Base-by-base conservation (phyloP, 192 early-diverging fungal genomes). In the Coemansia sp. region DNA sequence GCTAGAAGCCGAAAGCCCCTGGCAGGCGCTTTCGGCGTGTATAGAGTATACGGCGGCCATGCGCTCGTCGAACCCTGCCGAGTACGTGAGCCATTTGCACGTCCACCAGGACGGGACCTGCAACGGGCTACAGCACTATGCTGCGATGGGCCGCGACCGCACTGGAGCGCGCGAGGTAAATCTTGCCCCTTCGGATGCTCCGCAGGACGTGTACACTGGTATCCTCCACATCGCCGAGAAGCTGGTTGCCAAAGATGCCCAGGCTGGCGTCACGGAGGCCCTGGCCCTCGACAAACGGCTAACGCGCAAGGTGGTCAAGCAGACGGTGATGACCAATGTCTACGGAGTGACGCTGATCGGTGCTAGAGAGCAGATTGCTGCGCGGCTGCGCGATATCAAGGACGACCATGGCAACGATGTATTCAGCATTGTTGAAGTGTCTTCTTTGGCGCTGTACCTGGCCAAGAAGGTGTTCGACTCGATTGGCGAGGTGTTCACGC, bases 261-360 rank as follows among this genome's bases (percentile, higher is more conserved):
- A 60, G 3, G 48, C 51, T 3, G 89, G 82, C n/a, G 66, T 84
- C 14, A 51, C 58, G 25, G 55, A 74, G 42, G 91, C 91, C 4
- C 10, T 77, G 47, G 56, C 86, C 3, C 75, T 94, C 50, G 47
- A 75, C 20, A 80, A 77, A 48, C 80, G 80, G 47, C 75, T 99
- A 33, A 86, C 80, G 8, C 85, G 96, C 39, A 95, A 95, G 75
- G 80, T 99, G 30, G 91, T 99, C 42, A 99, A 99, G 75, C 93
- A 99, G 55, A 94, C 96, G 0, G 94, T 99, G 52, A 99, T 99
- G 96, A 99, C 96, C 39, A 96, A 94, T 60, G 93, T 94, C 4
- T 99, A 99, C 38, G 96, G 96, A 22, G 96, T 99, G 38, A 99
- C 96, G 2, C 88, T 94, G 54, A 77, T 99, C 18, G 96, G 96